These are phyloP conservation scores for Boletellus sp. DNA, from an alignment of 1,284 basidiomycete genomes.

Conservation along the genomic window DNA sequence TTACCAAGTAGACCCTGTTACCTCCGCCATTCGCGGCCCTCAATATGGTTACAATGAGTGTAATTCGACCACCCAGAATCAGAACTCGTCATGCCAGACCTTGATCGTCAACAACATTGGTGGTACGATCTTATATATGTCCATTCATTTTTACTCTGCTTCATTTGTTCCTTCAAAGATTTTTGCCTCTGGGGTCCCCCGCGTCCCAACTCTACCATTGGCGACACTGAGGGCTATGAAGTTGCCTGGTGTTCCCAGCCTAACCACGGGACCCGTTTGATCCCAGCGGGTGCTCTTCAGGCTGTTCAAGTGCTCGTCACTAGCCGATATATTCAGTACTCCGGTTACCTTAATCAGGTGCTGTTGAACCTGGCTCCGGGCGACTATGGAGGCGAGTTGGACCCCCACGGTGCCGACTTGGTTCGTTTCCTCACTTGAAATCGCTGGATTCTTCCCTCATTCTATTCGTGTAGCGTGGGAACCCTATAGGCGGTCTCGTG, in stretches of 20 bases:
- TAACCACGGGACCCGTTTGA: conserved; percentile 54
- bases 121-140: conserved; percentile 15
- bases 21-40: conserved; percentile 40
- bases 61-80: conserved; percentile 46
- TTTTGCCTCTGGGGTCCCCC: conserved; percentile 42
- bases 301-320: conserved; percentile 58
- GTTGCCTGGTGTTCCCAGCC: conserved; percentile 63
- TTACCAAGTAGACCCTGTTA: conserved; percentile 44
- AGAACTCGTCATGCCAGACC: conserved; percentile 44
- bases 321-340: conserved; percentile 58
- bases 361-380: conserved; percentile 47
- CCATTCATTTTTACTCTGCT: not conserved
- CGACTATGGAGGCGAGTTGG: conserved; percentile 71
- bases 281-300: conserved; percentile 47
- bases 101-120: conserved; percentile 32
- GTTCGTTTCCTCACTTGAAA: conserved; percentile 24
- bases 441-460: not conserved
- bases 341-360: conserved; percentile 63
- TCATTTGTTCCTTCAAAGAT: conserved; percentile 22
- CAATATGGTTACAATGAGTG: conserved; percentile 45
- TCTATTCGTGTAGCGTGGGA: conserved; percentile 44
- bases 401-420: conserved; percentile 61
- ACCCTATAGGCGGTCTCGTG: conserved; percentile 60
- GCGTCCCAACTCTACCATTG: conserved; percentile 36
- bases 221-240: conserved; percentile 54